These are phyloP conservation scores for Pichia pseudocactophila DNA, from an alignment of 805 yeast genomes.

Conservation along the genomic window DNA sequence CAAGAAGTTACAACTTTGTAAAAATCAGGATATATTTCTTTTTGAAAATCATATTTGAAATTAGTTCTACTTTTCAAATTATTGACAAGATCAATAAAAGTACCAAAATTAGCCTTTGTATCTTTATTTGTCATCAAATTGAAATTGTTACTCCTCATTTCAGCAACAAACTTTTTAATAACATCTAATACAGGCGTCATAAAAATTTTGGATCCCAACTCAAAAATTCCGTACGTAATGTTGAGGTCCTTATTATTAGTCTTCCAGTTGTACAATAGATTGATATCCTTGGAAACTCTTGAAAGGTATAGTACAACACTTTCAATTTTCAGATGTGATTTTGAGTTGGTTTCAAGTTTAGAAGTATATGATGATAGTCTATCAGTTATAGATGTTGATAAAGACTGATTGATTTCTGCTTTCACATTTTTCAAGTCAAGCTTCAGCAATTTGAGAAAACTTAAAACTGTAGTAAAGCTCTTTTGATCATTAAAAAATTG, in stretches of 20 bases:
- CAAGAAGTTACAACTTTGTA: constrained; percentile 19
- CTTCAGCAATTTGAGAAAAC: constrained; percentile 15
- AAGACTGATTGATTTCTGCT: constrained; percentile 9
- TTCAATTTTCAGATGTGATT: constrained; percentile 10
- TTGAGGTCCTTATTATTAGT: constrained; percentile 17
- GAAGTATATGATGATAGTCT: constrained; percentile 11
- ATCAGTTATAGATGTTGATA: constrained; percentile 8
- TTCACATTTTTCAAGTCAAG: constrained; percentile 11
- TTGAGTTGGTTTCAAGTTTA: constrained; percentile 8
- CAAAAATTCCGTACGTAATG: constrained; percentile 14
- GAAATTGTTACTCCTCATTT: constrained; percentile 3
- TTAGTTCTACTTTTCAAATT: constrained; percentile 14
- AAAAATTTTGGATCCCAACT: constrained; percentile 13
- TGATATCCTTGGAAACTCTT: constrained; percentile 18
- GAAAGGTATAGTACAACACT: constrained; percentile 14
- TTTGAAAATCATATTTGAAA: constrained; percentile 20
- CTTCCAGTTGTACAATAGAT: constrained; percentile 21
- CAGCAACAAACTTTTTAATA: constrained; percentile 15
- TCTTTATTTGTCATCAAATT: constrained; percentile 6
- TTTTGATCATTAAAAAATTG: constrained; percentile 17
- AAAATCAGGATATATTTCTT: constrained; percentile 18
- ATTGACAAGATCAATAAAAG: constrained; percentile 13
- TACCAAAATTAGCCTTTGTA: constrained; percentile 8
- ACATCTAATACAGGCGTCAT: constrained; percentile 16
- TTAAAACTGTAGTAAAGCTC: constrained; percentile 16